Base-by-base conservation (phyloP, 202 grass and related monocot species). In the Hordeum pubiflorum region DNA sequence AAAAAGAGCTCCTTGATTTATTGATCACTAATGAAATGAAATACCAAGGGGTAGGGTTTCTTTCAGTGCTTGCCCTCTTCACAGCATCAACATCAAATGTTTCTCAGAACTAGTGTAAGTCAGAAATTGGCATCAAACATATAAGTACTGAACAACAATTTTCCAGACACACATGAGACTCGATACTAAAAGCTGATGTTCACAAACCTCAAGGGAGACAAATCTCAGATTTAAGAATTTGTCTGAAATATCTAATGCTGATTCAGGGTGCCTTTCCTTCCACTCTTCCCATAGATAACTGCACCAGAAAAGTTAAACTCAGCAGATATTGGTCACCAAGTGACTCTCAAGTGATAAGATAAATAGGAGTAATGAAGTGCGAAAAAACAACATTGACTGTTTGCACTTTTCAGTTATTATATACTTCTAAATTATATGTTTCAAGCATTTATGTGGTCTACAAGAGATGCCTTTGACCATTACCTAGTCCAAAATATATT, bases 211-310 rank as follows among this genome's bases (percentile, higher is more conserved):
- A 77, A 99, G 97, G 43, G 97, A 87, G 68, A 96, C 72, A 84
- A 96, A 99, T 96, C 89, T 90, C 72, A 99, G 86, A 63, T 99
- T 93, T 74, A 85, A 83, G 79, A 96, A 99, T 43, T 90, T 91
- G 37, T 81, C 80, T 21, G 89, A 93, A 88, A 69, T 75, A 84
- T 91, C 85, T 83, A 80, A 78, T 74, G 83, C 59, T 74, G 81
- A 60, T 78, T 93, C 89, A 79, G 87, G 87, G 54, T 99, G 82
- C 37, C 89, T 91, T 91, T 99, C 97, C 77, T 96, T 99, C 92
- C 92, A 96, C 69, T 99, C 97, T 65, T 99, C 97, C 92, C 89
- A 99, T 75, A 99, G 76, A 84, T 99, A 99, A 91, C 97, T 99
- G 62, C 34, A 76, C 10, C 67, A 58, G 24, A 83, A 79, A 83